A percentile compares a stretch with the other conserved stretches of the same genome.
Evolutionary conservation across 805 yeast species (phyloP).

Genomic region (Ogataea zsoltii): DNA sequence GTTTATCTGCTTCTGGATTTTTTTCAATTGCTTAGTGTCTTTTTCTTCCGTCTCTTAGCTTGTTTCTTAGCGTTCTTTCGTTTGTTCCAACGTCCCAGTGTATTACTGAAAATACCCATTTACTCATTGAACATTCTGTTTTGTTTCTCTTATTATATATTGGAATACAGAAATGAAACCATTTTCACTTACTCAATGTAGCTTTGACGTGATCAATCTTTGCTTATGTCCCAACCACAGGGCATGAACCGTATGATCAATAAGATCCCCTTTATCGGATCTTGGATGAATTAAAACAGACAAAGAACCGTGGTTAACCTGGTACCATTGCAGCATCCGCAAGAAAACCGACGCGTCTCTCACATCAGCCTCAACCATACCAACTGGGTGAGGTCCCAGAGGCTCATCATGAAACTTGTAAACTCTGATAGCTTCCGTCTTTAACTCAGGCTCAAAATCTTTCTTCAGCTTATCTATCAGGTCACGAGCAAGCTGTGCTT

Average conservation of each 20-base stretch:
- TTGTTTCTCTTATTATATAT: not conserved
- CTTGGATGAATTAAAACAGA: slow-evolving; percentile 59
- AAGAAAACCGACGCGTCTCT: slow-evolving; percentile 45
- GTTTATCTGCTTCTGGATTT: not conserved
- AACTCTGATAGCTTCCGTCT: slow-evolving; percentile 41
- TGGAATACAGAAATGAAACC: not conserved
- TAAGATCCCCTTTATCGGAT: slow-evolving; percentile 39
- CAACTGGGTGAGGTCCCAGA: slow-evolving; percentile 59
- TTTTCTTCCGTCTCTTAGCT: not conserved
- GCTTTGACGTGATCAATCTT: slow-evolving; percentile 13
- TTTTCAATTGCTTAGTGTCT: not conserved
- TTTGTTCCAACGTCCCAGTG: not conserved
- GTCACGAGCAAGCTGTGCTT: slow-evolving; percentile 35
- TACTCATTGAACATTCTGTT: not conserved
- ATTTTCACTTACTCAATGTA: slow-evolving; percentile 1
- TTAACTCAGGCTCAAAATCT: slow-evolving; percentile 29
- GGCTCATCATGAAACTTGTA: slow-evolving; percentile 48
- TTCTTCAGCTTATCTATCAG: slow-evolving; percentile 26
- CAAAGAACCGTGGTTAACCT: slow-evolving; percentile 50
- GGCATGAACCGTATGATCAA: slow-evolving; percentile 56
- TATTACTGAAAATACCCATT: slow-evolving; percentile 4
- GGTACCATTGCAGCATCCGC: slow-evolving; percentile 50
- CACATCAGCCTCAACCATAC: slow-evolving; percentile 61
- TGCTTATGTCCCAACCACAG: slow-evolving; percentile 52
- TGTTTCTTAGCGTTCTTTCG: not conserved